Percentiles rank a stretch among this genome's conserved stretches.
phyloP scores from a whole-genome alignment of 2,329 filamentous ascomycete genomes.

The Botrytis byssoidea region DNA sequence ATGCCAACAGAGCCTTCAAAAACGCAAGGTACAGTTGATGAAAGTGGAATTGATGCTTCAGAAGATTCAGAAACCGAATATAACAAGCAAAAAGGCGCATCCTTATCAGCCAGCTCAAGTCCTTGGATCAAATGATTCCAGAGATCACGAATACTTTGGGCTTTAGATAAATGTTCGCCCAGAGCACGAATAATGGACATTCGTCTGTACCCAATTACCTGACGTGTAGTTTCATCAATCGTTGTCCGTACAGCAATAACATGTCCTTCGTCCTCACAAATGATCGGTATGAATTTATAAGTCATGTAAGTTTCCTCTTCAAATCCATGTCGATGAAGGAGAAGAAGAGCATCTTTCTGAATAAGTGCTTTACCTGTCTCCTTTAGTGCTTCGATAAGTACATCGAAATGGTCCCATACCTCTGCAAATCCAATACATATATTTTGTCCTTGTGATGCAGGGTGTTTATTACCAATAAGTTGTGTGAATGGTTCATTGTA shows the following conservation, averaged over 20 bases:
- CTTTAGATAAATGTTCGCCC: slow-evolving; percentile 68
- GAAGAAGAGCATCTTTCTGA: slow-evolving; percentile 70
- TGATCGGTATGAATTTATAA: slow-evolving; percentile 77
- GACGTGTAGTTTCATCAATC: slow-evolving; percentile 74
- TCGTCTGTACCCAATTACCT: slow-evolving; percentile 71
- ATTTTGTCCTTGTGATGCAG: slow-evolving; percentile 57
- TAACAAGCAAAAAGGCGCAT: slow-evolving; percentile 72
- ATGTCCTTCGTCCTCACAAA: slow-evolving; percentile 65
- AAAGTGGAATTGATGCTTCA: slow-evolving; percentile 58
- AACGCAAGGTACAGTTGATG: slow-evolving; percentile 50
- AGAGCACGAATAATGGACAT: slow-evolving; percentile 76
- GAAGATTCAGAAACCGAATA: slow-evolving; percentile 76
- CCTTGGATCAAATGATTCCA: slow-evolving; percentile 68
- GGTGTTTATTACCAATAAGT: slow-evolving; percentile 74
- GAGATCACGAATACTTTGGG: slow-evolving; percentile 68
- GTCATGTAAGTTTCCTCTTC: slow-evolving; percentile 76
- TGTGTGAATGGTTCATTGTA: slow-evolving; percentile 71
- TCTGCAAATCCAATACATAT: slow-evolving; percentile 61
- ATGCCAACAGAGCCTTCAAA: slow-evolving; percentile 72
- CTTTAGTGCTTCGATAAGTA: slow-evolving; percentile 62
- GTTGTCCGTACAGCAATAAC: slow-evolving; percentile 71
- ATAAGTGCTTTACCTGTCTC: slow-evolving; percentile 71
- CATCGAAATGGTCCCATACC: slow-evolving; percentile 68
- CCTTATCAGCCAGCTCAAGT: slow-evolving; percentile 68
- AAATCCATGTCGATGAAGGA: not conserved